Base-by-base conservation (phyloP, 1,284 basidiomycete genomes). In the Laetiporus sulphureus region DNA sequence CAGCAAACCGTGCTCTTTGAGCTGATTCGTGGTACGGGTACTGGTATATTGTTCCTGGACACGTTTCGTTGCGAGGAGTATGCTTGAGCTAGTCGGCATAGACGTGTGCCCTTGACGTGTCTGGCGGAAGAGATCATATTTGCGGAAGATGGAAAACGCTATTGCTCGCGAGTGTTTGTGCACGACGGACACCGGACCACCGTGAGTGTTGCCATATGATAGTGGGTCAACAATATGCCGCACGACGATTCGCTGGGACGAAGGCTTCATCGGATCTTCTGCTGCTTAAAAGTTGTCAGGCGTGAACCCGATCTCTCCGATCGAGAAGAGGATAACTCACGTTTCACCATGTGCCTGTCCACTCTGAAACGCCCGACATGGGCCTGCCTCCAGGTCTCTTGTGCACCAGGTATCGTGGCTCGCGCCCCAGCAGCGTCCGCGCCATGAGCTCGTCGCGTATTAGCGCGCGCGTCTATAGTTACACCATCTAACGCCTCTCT, bases 1-100 rank as follows among this genome's bases (percentile, higher is more conserved):
- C 32, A 87, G 63, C 21, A 84, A 58, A 3, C 83, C 79, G 55
- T 87, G 77, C 0, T 78, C 73, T 48, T 73, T 75, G 24, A 88
- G 66, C 54, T 76, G 77, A 36, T 74, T 71, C 5, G 83, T 86
- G 11, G 83, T 83, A 32, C 72, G 77, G n/a, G 84, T 88, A 53
- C 75, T 85, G 13, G 85, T 88, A 52, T 78, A 89, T 22, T 81
- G 76, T 53, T 77, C 75, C 53, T 88, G 84, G 5, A 88, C 85
- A 45, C 72, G 73, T 54, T 75, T 74, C 20, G 81, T 75, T 8
- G 81, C 84, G 12, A 88, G 64, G 47, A 88, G 62, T 36, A 87
- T 79, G 19, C 63, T 68, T n/a, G 57, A 57, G 33, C 63, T 69
- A 31, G 64, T 66, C 21, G 67, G 64, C 51, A 74, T 62, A 36